Evolutionary conservation across 2,329 filamentous ascomycete species (phyloP).

Genomic region (Chaetothyriales sp.): DNA sequence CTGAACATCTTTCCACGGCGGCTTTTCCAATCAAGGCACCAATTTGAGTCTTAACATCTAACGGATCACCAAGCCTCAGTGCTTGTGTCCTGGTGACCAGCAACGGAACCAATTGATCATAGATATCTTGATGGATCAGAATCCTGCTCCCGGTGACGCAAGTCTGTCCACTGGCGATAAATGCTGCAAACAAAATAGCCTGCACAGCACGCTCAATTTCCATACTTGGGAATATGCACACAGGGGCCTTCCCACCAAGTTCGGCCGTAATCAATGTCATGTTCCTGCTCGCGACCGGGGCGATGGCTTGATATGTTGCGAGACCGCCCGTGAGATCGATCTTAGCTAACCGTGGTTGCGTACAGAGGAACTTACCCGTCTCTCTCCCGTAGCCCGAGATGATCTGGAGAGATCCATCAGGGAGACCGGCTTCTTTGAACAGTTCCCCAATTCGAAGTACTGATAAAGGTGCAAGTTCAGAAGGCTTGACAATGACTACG

Average conservation of each 20-base stretch:
- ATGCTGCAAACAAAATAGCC: constrained; percentile 28
- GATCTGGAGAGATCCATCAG: constrained; percentile 31
- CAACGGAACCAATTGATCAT: constrained; percentile 28
- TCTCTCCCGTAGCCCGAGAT: constrained; percentile 40
- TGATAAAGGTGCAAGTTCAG: constrained; percentile 32
- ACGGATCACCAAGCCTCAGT: constrained; percentile 43
- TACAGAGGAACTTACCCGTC: constrained; percentile 41
- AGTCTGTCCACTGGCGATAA: constrained; percentile 43
- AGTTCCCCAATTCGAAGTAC: constrained; percentile 28
- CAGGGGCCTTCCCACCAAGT: constrained; percentile 19
- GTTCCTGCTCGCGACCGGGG: constrained; percentile 8
- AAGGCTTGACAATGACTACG: constrained; percentile 27
- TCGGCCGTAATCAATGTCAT: constrained; percentile 19
- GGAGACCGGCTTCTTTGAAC: constrained; percentile 31
- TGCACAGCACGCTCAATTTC: constrained; percentile 16
- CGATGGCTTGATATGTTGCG: constrained; percentile 18
- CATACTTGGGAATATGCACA: constrained; percentile 18
- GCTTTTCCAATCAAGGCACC: constrained; percentile 45
- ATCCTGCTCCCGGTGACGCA: constrained; percentile 44
- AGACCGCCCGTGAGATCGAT: constrained; percentile 19
- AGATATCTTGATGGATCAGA: constrained; percentile 36
- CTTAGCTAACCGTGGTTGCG: constrained; percentile 14
- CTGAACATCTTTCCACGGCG: constrained; percentile 30
- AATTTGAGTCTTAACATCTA: constrained; percentile 47
- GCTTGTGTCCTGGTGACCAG: constrained; percentile 37